Evolutionary conservation across 2,329 filamentous ascomycete genomes (phyloP).

Genomic region (Fusarium dimerum): DNA sequence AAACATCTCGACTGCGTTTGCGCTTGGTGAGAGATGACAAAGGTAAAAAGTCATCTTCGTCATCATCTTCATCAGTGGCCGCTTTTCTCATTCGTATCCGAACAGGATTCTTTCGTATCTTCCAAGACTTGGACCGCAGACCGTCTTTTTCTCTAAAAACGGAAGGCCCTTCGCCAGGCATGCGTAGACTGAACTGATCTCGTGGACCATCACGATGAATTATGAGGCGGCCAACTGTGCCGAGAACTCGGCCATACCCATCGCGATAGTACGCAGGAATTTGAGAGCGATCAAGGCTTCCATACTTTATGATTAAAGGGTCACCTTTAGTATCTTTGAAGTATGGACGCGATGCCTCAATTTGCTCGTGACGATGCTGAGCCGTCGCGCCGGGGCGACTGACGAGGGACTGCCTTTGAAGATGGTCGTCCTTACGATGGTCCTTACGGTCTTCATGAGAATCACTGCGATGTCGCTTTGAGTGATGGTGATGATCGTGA

Average conservation of each 20-base stretch:
- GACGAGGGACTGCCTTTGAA: not conserved
- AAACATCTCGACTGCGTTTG: conserved; percentile 34
- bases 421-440: not conserved
- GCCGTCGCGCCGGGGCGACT: conserved; percentile 8
- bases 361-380: conserved; percentile 6
- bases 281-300: conserved; percentile 69
- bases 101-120: conserved; percentile 41
- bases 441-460: conserved; percentile 16
- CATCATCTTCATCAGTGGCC: conserved; percentile 17
- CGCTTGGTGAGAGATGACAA: conserved; percentile 46
- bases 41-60: conserved; percentile 50
- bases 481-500: conserved; percentile 16
- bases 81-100: conserved; percentile 37
- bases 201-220: conserved; percentile 67
- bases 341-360: conserved; percentile 43
- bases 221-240: conserved; percentile 57
- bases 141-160: conserved; percentile 45
- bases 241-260: conserved; percentile 71
- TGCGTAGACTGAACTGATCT: conserved; percentile 54
- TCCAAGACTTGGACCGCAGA: conserved; percentile 45
- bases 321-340: conserved; percentile 76
- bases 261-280: conserved; percentile 70
- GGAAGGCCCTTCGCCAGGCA: conserved; percentile 41
- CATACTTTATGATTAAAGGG: conserved; percentile 71
- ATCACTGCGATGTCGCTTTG: conserved; percentile 18